A percentile compares a stretch with the other conserved stretches of the same genome.
These are phyloP conservation scores for Fraxinus americana DNA, from an alignment of 257 asterid species.

Conservation along the genomic window DNA sequence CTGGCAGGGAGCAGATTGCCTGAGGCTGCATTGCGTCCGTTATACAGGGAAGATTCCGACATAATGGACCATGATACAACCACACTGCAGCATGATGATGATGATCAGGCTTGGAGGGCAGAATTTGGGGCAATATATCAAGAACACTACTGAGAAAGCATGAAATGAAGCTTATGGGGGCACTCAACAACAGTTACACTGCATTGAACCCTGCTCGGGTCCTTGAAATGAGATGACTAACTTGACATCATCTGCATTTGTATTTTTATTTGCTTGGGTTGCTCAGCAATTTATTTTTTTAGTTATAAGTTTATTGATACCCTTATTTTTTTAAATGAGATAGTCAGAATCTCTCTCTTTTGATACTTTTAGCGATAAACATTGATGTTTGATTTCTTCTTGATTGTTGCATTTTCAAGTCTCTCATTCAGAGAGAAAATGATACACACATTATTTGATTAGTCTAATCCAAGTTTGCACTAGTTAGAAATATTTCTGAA, in stretches of 20 bases:
- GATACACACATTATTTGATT: background rate
- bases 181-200: background rate
- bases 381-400: background rate
- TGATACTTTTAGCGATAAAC: background rate
- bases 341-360: background rate
- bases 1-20: conserved; percentile 95
- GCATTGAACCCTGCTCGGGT: conserved; percentile 49
- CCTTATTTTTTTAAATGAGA: background rate
- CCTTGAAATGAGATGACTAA: background rate
- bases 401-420: background rate
- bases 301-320: conserved; percentile 14
- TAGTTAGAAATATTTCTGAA: background rate
- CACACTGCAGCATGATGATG: conserved; percentile 52
- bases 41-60: conserved; percentile 61
- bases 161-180: background rate
- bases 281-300: conserved; percentile 6
- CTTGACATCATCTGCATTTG: background rate
- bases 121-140: conserved; percentile 97
- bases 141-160: conserved; percentile 50
- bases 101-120: conserved; percentile 97
- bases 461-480: background rate
- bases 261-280: conserved; percentile 12
- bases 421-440: background rate
- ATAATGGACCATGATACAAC: conserved; percentile 28
- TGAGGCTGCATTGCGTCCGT: conserved; percentile 69